A percentile compares a stretch with the other conserved stretches of the same genome.
Evolutionary conservation across 1,284 basidiomycete species (phyloP).

Genomic region (Cryptococcus floricola): DNA sequence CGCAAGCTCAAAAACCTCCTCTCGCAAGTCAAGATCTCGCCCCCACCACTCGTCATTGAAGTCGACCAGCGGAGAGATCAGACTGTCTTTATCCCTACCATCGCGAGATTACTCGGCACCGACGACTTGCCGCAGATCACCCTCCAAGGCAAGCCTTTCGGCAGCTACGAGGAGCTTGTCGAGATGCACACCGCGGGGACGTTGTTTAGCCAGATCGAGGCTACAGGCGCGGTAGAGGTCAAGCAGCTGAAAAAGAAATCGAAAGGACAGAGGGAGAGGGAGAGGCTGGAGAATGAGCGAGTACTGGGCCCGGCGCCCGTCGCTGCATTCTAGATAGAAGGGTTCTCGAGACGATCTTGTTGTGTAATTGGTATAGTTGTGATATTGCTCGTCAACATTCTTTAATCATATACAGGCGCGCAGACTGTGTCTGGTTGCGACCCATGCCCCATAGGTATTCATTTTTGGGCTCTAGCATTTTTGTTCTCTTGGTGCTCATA

Average conservation of each 20-base stretch:
- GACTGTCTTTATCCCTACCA: constrained; percentile 52
- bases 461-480: too few species aligned
- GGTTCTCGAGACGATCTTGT: too few species aligned
- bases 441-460: too few species aligned
- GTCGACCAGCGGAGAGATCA: constrained; percentile 64
- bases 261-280: constrained; percentile 49
- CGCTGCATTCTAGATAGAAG: neutral
- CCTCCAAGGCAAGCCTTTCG: constrained; percentile 62
- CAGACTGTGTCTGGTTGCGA: too few species aligned
- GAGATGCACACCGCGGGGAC: constrained; percentile 53
- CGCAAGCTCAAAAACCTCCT: constrained; percentile 67
- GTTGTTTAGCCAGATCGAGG: constrained; percentile 54
- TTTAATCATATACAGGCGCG: too few species aligned
- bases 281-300: constrained; percentile 33
- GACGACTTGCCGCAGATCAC: constrained; percentile 66
- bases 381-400: too few species aligned
- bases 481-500: too few species aligned
- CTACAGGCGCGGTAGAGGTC: constrained; percentile 53
- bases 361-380: too few species aligned
- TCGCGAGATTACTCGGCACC: constrained; percentile 58
- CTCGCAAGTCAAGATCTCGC: constrained; percentile 59
- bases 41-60: constrained; percentile 67
- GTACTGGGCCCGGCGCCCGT: constrained; percentile 32
- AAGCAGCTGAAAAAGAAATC: constrained; percentile 53
- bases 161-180: constrained; percentile 58